Evolutionary conservation across 768 basidiomycete genomes (phyloP).

Genomic region (Trametopsis cervina): DNA sequence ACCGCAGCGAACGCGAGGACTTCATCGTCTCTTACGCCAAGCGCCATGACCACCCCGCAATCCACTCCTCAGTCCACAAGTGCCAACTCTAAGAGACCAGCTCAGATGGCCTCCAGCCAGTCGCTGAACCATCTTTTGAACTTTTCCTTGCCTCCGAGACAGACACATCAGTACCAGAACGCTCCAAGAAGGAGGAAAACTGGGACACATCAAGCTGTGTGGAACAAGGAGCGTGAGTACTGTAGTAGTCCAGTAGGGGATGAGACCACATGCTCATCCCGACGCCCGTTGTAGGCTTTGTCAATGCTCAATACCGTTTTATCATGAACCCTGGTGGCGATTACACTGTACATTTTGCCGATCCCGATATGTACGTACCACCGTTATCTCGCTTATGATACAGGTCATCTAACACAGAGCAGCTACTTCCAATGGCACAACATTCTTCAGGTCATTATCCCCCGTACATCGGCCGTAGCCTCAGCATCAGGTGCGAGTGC

Average conservation of each 20-base stretch:
- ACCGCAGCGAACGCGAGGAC: slow-evolving; percentile 17
- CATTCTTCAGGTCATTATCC: slow-evolving; percentile 90
- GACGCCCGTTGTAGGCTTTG: slow-evolving; percentile 58
- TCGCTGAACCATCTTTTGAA: slow-evolving; percentile 84
- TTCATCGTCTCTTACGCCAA: slow-evolving; percentile 19
- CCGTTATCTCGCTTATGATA: slow-evolving; percentile 11
- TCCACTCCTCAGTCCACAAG: slow-evolving; percentile 24
- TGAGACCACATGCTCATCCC: slow-evolving; percentile 8
- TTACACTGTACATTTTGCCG: slow-evolving; percentile 93
- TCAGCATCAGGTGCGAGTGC: slow-evolving; percentile 48
- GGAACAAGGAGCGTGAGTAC: slow-evolving; percentile 92
- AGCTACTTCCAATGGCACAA: slow-evolving; percentile 97
- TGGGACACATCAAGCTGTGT: slow-evolving; percentile 54
- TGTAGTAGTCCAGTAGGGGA: slow-evolving; percentile 26
- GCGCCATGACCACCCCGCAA: slow-evolving; percentile 7
- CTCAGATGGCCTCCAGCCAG: slow-evolving; percentile 66
- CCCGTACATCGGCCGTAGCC: slow-evolving; percentile 70
- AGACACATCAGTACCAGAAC: slow-evolving; percentile 47
- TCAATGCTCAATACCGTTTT: slow-evolving; percentile 95
- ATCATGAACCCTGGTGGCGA: slow-evolving; percentile 89
- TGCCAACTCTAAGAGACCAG: slow-evolving; percentile 52
- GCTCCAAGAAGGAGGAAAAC: slow-evolving; percentile 70
- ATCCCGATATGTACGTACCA: slow-evolving; percentile 84
- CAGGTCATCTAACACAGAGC: slow-evolving; percentile 7
- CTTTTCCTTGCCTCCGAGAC: slow-evolving; percentile 87